phyloP scores from a whole-genome alignment of 257 asterid species.

The Prunella vulgaris region DNA sequence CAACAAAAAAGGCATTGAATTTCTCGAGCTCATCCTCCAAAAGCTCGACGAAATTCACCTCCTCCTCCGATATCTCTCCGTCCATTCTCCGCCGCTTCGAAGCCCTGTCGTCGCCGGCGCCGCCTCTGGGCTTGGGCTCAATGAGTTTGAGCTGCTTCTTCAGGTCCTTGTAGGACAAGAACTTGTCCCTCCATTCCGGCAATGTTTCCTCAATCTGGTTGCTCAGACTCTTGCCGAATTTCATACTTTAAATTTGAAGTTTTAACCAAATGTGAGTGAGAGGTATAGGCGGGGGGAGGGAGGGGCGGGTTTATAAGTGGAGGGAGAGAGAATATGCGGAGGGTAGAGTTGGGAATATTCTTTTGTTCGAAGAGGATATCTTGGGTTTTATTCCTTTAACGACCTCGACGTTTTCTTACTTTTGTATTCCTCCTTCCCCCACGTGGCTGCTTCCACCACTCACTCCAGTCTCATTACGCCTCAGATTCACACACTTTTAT shows the following conservation, averaged over 20 bases:
- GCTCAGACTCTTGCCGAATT: constrained; percentile 87
- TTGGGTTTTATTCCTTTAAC: constrained; percentile 45
- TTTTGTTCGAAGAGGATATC: constrained; percentile 54
- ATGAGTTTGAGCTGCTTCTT: constrained; percentile 72
- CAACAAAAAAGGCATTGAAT: constrained; percentile 77
- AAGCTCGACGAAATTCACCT: constrained; percentile 60
- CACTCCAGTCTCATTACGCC: too few relatives aligned
- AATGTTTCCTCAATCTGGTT: constrained; percentile 87
- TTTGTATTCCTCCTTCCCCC: constrained; percentile 6
- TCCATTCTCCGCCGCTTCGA: constrained; percentile 51
- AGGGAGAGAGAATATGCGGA: constrained; percentile 40
- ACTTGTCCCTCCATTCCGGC: constrained; percentile 97
- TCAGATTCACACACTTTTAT: neutral
- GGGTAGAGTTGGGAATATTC: constrained; percentile 64
- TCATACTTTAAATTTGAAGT: constrained; percentile 34
- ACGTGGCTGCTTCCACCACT: constrained; percentile 9
- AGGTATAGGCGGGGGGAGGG: too few relatives aligned
- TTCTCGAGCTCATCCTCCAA: constrained; percentile 93
- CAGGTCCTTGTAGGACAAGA: constrained; percentile 81
- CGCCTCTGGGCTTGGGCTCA: constrained; percentile 40
- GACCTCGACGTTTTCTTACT: constrained; percentile 21
- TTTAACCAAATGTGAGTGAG: neutral
- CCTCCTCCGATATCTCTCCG: constrained; percentile 58
- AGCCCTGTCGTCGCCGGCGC: constrained; percentile 28
- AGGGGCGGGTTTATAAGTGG: constrained; percentile 24